A percentile compares a stretch with the other conserved stretches of the same genome.
These are phyloP conservation scores for Chlorella ohadii DNA, from an alignment of 139 green algal species.

Conservation along the genomic window DNA sequence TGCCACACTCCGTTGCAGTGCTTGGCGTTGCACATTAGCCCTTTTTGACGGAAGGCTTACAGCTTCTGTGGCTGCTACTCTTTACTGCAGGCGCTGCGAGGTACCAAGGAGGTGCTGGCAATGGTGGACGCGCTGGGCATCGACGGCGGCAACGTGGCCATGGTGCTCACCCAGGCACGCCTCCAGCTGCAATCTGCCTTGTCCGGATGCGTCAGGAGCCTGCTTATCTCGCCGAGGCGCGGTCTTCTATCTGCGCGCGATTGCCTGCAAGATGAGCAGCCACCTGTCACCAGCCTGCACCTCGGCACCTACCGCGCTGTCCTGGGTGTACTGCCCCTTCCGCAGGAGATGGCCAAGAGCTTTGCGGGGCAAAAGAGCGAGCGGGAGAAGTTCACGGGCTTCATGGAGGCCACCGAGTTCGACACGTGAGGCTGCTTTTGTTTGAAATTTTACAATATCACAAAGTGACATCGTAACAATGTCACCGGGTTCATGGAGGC, in stretches of 20 bases:
- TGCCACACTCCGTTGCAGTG: no score
- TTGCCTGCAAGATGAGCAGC: neutral
- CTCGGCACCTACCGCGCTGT: no score
- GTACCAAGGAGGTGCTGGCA: conserved; percentile 30
- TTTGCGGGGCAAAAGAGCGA: conserved; percentile 49
- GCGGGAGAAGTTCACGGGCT: conserved; percentile 56
- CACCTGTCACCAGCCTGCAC: no score
- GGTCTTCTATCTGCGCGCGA: neutral
- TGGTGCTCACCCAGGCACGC: conserved; percentile 39
- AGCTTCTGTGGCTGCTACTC: no score
- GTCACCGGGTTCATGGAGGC: no score
- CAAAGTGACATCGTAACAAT: no score
- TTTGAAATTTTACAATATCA: neutral
- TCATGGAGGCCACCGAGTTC: conserved; percentile 67
- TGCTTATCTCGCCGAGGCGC: neutral
- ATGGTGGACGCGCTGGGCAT: conserved; percentile 43
- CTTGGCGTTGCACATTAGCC: no score
- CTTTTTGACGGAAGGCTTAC: no score
- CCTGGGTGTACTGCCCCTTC: no score
- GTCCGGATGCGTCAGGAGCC: no score
- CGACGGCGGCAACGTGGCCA: conserved; percentile 47
- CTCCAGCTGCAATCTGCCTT: no score
- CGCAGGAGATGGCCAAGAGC: conserved; percentile 58
- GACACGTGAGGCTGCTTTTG: neutral
- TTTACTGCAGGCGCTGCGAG: conserved; percentile 4